Conservation (phyloP, 805 yeast genomes). For the Saccharomycopsis olivae region DNA sequence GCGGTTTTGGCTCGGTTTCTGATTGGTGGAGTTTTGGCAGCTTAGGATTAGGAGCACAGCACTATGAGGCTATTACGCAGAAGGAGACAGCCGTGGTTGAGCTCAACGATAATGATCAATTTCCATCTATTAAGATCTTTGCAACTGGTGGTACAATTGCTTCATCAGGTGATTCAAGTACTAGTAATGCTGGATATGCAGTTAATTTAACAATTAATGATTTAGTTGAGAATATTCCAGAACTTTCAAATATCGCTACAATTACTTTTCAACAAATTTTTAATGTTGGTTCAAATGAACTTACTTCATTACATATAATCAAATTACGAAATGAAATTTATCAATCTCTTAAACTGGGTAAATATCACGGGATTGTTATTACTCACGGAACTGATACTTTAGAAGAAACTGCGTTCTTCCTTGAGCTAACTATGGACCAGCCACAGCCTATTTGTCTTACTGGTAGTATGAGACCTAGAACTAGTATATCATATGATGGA, state of each 20-base stretch:
- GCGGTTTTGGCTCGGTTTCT: too few relatives aligned
- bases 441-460: constrained; percentile 54
- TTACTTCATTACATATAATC: constrained; percentile 14
- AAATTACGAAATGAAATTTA: constrained; percentile 15
- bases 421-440: constrained; percentile 30
- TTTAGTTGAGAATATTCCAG: constrained; percentile 16
- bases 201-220: constrained; percentile 17
- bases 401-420: constrained; percentile 41
- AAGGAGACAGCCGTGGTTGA: constrained; percentile 12
- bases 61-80: constrained; percentile 7
- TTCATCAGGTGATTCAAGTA: constrained; percentile 14
- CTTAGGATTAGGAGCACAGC: not conserved
- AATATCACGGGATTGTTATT: constrained; percentile 37
- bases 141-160: constrained; percentile 19
- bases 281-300: constrained; percentile 17
- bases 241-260: constrained; percentile 12
- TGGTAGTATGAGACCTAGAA: constrained; percentile 69
- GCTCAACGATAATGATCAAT: constrained; percentile 4
- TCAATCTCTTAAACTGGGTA: not conserved
- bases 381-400: constrained; percentile 40
- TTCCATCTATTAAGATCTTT: constrained; percentile 17
- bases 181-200: constrained; percentile 16
- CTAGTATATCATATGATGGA: constrained; percentile 62
- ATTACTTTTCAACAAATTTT: constrained; percentile 17
- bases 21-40: too few relatives aligned